Evolutionary conservation across 2,329 filamentous ascomycete genomes (phyloP).

Genomic region (Ascochyta fabae): DNA sequence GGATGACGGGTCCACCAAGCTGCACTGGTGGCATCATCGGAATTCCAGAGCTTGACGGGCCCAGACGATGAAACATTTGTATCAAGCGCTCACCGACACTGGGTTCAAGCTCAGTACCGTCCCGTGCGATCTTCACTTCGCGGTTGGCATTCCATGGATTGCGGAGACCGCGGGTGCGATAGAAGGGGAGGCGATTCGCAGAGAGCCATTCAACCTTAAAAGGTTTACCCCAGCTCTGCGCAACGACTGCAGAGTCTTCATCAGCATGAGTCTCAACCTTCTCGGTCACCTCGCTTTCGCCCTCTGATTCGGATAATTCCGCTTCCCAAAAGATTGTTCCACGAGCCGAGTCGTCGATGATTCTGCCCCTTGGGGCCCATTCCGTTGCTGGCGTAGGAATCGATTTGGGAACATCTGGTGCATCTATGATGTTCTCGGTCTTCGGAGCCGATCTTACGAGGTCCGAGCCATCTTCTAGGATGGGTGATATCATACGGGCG

Average conservation of each 20-base stretch:
- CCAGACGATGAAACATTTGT: slow-evolving; percentile 69
- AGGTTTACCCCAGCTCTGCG: slow-evolving; percentile 84
- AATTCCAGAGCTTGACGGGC: slow-evolving; percentile 34
- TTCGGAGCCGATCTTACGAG: slow-evolving; percentile 63
- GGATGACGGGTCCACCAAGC: slow-evolving; percentile 32
- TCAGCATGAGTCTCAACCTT: slow-evolving; percentile 42
- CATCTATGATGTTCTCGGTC: slow-evolving; percentile 60
- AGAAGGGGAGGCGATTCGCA: slow-evolving; percentile 83
- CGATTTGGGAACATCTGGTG: slow-evolving; percentile 75
- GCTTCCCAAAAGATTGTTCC: slow-evolving; percentile 98
- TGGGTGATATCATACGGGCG: slow-evolving; percentile 85
- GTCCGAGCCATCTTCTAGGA: slow-evolving; percentile 71
- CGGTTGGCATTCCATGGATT: slow-evolving; percentile 96
- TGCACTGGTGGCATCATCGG: slow-evolving; percentile 30
- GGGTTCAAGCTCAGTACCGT: slow-evolving; percentile 92
- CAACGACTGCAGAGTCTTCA: slow-evolving; percentile 47
- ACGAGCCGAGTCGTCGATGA: slow-evolving; percentile 91
- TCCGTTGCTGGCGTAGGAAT: slow-evolving; percentile 81
- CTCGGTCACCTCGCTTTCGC: slow-evolving; percentile 55
- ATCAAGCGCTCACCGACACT: slow-evolving; percentile 77
- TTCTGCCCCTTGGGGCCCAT: slow-evolving; percentile 78
- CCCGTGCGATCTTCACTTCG: slow-evolving; percentile 93
- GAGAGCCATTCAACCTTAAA: slow-evolving; percentile 93
- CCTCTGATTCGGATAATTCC: slow-evolving; percentile 65
- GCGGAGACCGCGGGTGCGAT: slow-evolving; percentile 81